These are phyloP conservation scores for Kwoniella sp. DNA, from an alignment of 768 basidiomycete species.

Conservation along the genomic window DNA sequence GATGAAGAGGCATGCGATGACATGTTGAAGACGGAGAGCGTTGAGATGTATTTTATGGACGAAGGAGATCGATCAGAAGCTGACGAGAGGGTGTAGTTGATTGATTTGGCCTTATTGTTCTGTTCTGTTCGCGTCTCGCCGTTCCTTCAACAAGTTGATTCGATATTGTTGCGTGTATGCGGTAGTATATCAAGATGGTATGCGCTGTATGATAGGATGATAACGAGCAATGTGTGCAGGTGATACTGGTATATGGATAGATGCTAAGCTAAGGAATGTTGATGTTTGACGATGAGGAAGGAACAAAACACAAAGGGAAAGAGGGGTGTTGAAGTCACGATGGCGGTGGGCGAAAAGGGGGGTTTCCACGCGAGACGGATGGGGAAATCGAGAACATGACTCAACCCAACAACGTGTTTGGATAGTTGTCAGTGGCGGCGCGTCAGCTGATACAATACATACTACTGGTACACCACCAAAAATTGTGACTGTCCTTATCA, in stretches of 20 bases:
- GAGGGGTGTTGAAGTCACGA: slow-evolving; percentile 4
- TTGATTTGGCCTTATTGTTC: no score
- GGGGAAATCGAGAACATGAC: slow-evolving; percentile 19
- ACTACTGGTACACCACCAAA: background rate
- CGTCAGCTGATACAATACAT: background rate
- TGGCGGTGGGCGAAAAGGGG: slow-evolving; percentile 10
- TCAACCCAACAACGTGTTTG: slow-evolving; percentile 7
- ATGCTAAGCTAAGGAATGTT: background rate
- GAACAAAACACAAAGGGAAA: slow-evolving; percentile 7
- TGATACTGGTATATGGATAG: no score
- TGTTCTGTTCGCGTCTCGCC: no score
- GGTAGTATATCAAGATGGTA: no score
- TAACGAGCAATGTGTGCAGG: no score
- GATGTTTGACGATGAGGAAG: slow-evolving; percentile 10
- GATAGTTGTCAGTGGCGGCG: background rate
- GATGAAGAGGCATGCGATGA: slow-evolving; percentile 16
- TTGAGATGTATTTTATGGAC: background rate
- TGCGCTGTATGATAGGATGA: no score
- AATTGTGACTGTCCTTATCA: background rate
- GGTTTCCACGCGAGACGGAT: slow-evolving; percentile 6
- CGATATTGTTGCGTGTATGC: no score
- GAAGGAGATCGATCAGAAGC: no score
- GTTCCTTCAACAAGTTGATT: no score
- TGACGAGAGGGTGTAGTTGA: no score
- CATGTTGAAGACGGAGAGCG: slow-evolving; percentile 2